Conservation (phyloP, 495 filamentous ascomycete species). For the Lineolata rhizophorae region DNA sequence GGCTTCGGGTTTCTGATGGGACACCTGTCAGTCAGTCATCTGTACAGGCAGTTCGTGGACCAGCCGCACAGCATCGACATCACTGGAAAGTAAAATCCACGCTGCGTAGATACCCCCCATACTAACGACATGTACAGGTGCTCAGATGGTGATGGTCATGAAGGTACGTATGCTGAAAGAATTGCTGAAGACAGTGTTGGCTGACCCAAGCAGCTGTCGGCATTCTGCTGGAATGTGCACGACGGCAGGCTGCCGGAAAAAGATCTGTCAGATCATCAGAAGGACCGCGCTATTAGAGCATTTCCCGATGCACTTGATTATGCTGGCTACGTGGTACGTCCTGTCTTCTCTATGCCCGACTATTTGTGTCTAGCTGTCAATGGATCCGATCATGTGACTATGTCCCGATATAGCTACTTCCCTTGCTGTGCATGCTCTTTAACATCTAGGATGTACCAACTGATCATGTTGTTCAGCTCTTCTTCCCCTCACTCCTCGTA, state of each 20-base stretch:
- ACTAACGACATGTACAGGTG: constrained; percentile 22
- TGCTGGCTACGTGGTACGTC: constrained; percentile 48
- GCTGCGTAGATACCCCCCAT: too few relatives aligned
- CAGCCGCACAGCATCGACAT: constrained; percentile 54
- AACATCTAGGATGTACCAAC: too few relatives aligned
- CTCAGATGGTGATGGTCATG: constrained; percentile 97
- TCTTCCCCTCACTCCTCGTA: constrained; percentile 74
- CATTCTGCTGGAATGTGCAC: constrained; percentile 94
- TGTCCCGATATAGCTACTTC: too few relatives aligned
- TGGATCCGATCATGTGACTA: too few relatives aligned
- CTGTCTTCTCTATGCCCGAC: background rate
- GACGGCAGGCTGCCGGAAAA: constrained; percentile 63
- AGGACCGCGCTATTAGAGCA: constrained; percentile 49
- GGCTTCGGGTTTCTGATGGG: constrained; percentile 88
- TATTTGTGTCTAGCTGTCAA: background rate
- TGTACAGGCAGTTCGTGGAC: constrained; percentile 50
- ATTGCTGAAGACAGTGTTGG: background rate
- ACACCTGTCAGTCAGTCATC: constrained; percentile 81
- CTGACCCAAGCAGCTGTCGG: constrained; percentile 31
- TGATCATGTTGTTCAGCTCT: too few relatives aligned
- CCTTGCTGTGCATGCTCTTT: too few relatives aligned
- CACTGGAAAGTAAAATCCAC: constrained; percentile 43
- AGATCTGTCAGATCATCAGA: constrained; percentile 68
- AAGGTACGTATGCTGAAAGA: constrained; percentile 26
- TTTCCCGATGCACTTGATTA: constrained; percentile 64